Percentiles rank a stretch among this genome's conserved stretches.
phyloP scores from a whole-genome alignment of 257 asterid genomes.

The Rehmannia glutinosa region DNA sequence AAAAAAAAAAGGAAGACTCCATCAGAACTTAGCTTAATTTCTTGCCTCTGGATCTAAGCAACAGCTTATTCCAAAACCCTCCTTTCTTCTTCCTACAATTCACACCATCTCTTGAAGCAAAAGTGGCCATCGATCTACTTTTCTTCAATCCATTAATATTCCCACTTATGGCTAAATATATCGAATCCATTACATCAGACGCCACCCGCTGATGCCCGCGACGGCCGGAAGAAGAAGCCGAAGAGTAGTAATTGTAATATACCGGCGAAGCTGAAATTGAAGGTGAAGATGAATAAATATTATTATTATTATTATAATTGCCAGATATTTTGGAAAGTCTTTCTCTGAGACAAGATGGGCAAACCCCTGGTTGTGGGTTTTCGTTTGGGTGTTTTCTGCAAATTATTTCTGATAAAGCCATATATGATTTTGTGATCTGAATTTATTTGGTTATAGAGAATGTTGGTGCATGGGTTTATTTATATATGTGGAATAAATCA shows the following conservation, averaged over 20 bases:
- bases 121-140: slow-evolving; percentile 61
- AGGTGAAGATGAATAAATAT: background rate
- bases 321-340: slow-evolving; percentile 35
- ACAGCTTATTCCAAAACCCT: slow-evolving; percentile 64
- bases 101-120: slow-evolving; percentile 27
- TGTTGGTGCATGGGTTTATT: too few relatives aligned
- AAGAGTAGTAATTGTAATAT: slow-evolving; percentile 19
- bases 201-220: slow-evolving; percentile 35
- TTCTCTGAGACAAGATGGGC: slow-evolving; percentile 58
- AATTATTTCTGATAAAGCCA: slow-evolving; percentile 39
- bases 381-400: slow-evolving; percentile 58
- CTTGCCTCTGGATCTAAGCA: slow-evolving; percentile 29
- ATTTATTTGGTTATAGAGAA: background rate
- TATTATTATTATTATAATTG: background rate
- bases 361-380: slow-evolving; percentile 61
- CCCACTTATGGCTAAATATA: slow-evolving; percentile 21
- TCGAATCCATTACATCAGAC: slow-evolving; percentile 35
- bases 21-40: slow-evolving; percentile 17
- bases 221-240: slow-evolving; percentile 28
- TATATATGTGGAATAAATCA: too few relatives aligned
- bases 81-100: slow-evolving; percentile 35
- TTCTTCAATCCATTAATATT: slow-evolving; percentile 31
- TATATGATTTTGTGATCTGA: background rate
- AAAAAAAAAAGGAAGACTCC: background rate
- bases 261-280: slow-evolving; percentile 25